A percentile compares a stretch with the other conserved stretches of the same genome.
phyloP scores from a whole-genome alignment of 208 protist genomes.

The Leptomonas seymouri region DNA sequence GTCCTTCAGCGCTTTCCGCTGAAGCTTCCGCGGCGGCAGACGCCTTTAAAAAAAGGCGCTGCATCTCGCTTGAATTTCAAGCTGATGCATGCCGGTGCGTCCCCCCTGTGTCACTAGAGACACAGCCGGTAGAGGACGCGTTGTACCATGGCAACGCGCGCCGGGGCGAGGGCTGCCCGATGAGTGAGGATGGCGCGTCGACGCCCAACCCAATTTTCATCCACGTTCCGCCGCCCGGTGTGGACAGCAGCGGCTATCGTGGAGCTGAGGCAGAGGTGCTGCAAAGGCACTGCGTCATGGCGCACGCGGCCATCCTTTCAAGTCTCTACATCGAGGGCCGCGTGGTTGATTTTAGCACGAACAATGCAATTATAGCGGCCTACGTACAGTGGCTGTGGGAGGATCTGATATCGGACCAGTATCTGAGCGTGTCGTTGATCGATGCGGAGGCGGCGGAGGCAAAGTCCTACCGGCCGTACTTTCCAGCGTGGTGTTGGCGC shows the following conservation, averaged over 20 bases:
- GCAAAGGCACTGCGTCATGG: constrained; percentile 53
- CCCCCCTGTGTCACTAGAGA: constrained; percentile 46
- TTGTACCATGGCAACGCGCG: constrained; percentile 67
- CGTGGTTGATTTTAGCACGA: constrained; percentile 53
- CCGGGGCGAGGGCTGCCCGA: constrained; percentile 74
- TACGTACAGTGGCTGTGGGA: constrained; percentile 70
- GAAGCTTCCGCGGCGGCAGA: not conserved
- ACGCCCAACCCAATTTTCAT: constrained; percentile 55
- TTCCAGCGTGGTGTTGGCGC: constrained; percentile 48
- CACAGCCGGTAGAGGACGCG: constrained; percentile 42
- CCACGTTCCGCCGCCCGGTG: constrained; percentile 11
- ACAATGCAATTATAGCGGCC: constrained; percentile 40
- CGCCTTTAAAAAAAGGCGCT: not conserved
- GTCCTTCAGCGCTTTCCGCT: not conserved
- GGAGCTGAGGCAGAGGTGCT: constrained; percentile 15
- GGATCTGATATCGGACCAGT: constrained; percentile 43
- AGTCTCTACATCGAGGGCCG: constrained; percentile 78
- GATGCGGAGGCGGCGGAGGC: not conserved
- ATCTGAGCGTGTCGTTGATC: constrained; percentile 31
- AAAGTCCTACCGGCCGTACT: constrained; percentile 38
- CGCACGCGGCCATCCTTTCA: constrained; percentile 69
- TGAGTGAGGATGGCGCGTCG: constrained; percentile 47
- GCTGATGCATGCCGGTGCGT: constrained; percentile 32
- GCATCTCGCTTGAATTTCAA: constrained; percentile 14
- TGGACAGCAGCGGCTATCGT: not conserved